These are phyloP conservation scores for Opeltia flavorubescens DNA, from an alignment of 495 filamentous ascomycete genomes.

Conservation along the genomic window DNA sequence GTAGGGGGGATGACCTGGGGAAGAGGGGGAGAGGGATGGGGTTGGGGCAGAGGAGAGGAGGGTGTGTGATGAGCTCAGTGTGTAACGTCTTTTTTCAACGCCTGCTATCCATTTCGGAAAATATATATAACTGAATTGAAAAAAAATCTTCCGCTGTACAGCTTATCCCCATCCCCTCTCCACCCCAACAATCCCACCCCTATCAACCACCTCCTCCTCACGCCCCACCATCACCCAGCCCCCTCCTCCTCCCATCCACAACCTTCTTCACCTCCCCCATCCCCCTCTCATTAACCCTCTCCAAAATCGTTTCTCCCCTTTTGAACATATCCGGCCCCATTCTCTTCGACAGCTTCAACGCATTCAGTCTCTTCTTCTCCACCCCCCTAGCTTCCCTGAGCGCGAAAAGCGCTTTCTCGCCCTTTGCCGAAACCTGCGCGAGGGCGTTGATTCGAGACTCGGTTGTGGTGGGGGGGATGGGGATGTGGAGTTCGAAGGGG, in stretches of 20 bases:
- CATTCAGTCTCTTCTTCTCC: slow-evolving; percentile 13
- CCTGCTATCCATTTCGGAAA: too few species aligned
- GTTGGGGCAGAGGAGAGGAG: neutral
- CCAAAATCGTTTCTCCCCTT: slow-evolving; percentile 16
- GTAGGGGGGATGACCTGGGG: slow-evolving; percentile 11
- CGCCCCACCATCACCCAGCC: slow-evolving; percentile 15
- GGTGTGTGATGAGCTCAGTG: neutral
- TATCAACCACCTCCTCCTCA: slow-evolving; percentile 18
- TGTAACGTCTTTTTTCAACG: too few species aligned
- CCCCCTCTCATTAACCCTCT: slow-evolving; percentile 14
- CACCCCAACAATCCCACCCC: neutral
- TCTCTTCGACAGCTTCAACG: slow-evolving; percentile 16
- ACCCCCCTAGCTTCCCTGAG: slow-evolving; percentile 12
- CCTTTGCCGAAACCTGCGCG: slow-evolving; percentile 5
- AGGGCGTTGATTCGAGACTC: slow-evolving; percentile 36
- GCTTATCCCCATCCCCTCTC: neutral
- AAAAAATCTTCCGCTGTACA: neutral
- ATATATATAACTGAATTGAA: too few species aligned
- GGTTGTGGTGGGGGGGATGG: slow-evolving; percentile 25
- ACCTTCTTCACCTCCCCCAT: slow-evolving; percentile 7
- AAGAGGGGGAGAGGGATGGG: slow-evolving; percentile 9
- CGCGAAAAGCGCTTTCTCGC: slow-evolving; percentile 13
- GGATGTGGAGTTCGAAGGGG: slow-evolving; percentile 7
- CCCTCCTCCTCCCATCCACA: slow-evolving; percentile 18
- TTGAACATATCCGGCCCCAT: slow-evolving; percentile 12